Percentiles rank a stretch among this genome's conserved stretches.
Evolutionary conservation across 1,284 basidiomycete genomes (phyloP).

Genomic region (Pseudozyma hubeiensis): DNA sequence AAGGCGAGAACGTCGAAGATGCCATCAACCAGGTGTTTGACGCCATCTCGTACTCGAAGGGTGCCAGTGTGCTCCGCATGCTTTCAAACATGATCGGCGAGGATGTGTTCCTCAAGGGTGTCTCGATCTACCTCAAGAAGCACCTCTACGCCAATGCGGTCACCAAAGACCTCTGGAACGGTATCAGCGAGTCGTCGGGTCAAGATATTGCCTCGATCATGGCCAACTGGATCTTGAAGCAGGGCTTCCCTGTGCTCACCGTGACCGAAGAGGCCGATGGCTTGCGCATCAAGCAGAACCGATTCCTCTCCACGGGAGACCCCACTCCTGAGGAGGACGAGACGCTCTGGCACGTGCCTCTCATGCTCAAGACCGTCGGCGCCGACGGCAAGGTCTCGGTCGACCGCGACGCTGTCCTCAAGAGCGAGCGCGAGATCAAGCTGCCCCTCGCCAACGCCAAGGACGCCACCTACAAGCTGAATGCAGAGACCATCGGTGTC

Average conservation of each 20-base stretch:
- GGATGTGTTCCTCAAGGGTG: constrained; percentile 74
- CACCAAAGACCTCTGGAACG: constrained; percentile 89
- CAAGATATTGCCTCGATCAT: constrained; percentile 84
- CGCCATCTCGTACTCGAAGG: constrained; percentile 70
- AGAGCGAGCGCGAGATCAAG: constrained; percentile 76
- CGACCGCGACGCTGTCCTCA: constrained; percentile 78
- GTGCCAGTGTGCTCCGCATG: constrained; percentile 84
- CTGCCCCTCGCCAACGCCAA: constrained; percentile 76
- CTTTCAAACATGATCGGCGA: constrained; percentile 82
- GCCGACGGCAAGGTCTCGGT: constrained; percentile 74
- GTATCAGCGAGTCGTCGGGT: constrained; percentile 82
- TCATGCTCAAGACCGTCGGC: constrained; percentile 79
- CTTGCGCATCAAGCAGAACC: constrained; percentile 78
- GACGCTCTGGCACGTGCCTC: constrained; percentile 88
- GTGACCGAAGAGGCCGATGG: constrained; percentile 79
- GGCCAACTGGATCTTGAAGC: constrained; percentile 92
- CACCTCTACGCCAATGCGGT: constrained; percentile 85
- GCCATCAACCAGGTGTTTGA: constrained; percentile 68
- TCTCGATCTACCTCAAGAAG: constrained; percentile 87
- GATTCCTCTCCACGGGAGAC: constrained; percentile 87
- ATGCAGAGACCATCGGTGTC: constrained; percentile 87
- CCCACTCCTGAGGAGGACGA: constrained; percentile 81
- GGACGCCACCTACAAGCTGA: constrained; percentile 80
- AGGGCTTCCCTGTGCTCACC: constrained; percentile 79
- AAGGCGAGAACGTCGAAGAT: constrained; percentile 64